phyloP scores from a whole-genome alignment of 2,329 filamentous ascomycete genomes.

The Talaromyces verruculosus region DNA sequence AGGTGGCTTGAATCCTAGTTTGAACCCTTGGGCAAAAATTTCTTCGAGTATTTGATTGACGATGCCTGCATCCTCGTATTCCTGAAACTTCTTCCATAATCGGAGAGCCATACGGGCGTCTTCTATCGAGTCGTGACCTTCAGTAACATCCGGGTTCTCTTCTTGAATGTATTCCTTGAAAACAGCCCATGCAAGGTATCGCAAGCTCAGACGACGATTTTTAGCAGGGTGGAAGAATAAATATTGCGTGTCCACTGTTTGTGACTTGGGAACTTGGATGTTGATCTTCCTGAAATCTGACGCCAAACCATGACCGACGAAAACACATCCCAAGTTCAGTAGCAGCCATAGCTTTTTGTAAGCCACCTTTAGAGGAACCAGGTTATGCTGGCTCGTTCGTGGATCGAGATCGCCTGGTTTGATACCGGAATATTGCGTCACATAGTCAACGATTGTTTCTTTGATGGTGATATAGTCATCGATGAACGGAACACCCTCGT shows the following conservation, averaged over 20 bases:
- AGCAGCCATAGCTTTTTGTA: constrained; percentile 99
- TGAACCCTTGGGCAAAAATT: constrained; percentile 69
- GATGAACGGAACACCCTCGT: constrained; percentile 84
- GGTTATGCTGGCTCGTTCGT: constrained; percentile 72
- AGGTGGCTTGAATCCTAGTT: constrained; percentile 59
- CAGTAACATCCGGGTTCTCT: constrained; percentile 56
- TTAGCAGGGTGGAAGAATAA: constrained; percentile 81
- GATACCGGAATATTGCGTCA: constrained; percentile 93
- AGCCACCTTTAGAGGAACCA: constrained; percentile 82
- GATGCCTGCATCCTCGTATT: constrained; percentile 83
- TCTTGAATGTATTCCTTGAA: constrained; percentile 93
- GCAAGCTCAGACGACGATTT: constrained; percentile 81
- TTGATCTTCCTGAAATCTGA: constrained; percentile 98
- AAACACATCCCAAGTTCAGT: constrained; percentile 88
- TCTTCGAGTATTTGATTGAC: constrained; percentile 81
- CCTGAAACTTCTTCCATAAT: constrained; percentile 84
- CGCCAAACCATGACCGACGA: constrained; percentile 88
- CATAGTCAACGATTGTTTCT: constrained; percentile 90
- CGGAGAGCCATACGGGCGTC: constrained; percentile 88
- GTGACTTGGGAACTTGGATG: constrained; percentile 85
- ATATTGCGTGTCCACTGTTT: constrained; percentile 92
- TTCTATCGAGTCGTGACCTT: constrained; percentile 85
- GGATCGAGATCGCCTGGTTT: constrained; percentile 80
- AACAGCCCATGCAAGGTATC: constrained; percentile 87
- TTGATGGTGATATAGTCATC: constrained; percentile 94